These are phyloP conservation scores for Asterophora parasitica DNA, from an alignment of 768 basidiomycete species.

Conservation along the genomic window DNA sequence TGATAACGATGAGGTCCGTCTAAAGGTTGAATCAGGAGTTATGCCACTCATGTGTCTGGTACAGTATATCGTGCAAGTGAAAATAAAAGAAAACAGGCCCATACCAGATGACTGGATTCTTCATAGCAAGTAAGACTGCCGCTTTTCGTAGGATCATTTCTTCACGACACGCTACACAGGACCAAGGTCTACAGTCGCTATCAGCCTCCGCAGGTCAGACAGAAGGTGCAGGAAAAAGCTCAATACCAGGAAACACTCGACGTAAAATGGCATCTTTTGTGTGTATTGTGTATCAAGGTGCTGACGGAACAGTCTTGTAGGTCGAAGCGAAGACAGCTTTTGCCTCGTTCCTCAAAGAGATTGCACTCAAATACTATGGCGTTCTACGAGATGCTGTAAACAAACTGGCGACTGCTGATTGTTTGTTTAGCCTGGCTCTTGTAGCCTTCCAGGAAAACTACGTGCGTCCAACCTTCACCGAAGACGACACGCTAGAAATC, in stretches of 20 bases:
- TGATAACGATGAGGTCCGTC: slow-evolving; percentile 62
- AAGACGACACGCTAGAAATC: slow-evolving; percentile 66
- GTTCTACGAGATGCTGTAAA: slow-evolving; percentile 71
- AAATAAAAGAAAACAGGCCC: slow-evolving; percentile 46
- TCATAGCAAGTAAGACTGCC: slow-evolving; percentile 51
- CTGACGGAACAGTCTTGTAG: slow-evolving; percentile 19
- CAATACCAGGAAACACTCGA: slow-evolving; percentile 69
- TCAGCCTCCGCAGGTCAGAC: slow-evolving; percentile 62
- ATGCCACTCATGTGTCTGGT: background rate
- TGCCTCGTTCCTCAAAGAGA: slow-evolving; percentile 62
- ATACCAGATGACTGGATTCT: slow-evolving; percentile 57
- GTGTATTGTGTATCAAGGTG: background rate
- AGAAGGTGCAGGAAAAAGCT: slow-evolving; percentile 64
- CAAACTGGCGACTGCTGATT: slow-evolving; percentile 82
- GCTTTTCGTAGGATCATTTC: background rate
- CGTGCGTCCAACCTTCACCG: slow-evolving; percentile 69
- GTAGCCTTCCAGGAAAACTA: slow-evolving; percentile 76
- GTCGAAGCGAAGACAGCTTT: slow-evolving; percentile 65
- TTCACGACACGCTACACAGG: slow-evolving; percentile 29
- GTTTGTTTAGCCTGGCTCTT: slow-evolving; percentile 77
- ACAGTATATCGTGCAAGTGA: slow-evolving; percentile 79
- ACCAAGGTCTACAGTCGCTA: slow-evolving; percentile 73
- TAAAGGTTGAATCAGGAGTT: background rate
- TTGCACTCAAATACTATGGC: slow-evolving; percentile 62
- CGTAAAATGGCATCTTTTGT: slow-evolving; percentile 20